These are phyloP conservation scores for Apiospora hydei DNA, from an alignment of 2,329 filamentous ascomycete genomes.

Conservation along the genomic window DNA sequence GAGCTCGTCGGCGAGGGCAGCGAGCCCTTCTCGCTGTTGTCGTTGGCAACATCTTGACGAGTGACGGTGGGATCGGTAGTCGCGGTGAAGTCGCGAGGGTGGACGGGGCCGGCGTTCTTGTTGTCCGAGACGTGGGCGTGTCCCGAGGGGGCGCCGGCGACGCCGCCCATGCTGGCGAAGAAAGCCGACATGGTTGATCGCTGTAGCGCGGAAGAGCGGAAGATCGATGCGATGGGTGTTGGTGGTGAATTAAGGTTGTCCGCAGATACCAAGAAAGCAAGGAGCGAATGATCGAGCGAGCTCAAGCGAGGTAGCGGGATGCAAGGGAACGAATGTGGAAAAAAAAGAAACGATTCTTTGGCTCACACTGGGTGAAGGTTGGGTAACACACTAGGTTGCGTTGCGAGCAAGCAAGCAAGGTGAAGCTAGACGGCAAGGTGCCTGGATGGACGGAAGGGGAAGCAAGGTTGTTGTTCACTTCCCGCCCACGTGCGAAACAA, in stretches of 20 bases:
- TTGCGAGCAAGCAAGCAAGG: background rate
- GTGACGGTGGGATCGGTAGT: background rate
- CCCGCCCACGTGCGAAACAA: background rate
- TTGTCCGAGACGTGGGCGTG: background rate
- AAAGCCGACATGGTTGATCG: background rate
- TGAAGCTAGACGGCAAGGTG: background rate
- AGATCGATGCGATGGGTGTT: background rate
- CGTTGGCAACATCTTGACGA: background rate
- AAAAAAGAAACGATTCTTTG: background rate
- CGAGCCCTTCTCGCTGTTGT: background rate
- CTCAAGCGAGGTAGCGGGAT: background rate
- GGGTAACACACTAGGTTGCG: background rate
- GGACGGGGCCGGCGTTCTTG: background rate
- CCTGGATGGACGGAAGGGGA: background rate
- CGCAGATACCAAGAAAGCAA: background rate
- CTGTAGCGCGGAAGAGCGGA: background rate
- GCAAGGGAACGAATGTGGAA: background rate
- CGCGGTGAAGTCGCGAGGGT: background rate
- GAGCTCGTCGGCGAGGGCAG: constrained; percentile 8
- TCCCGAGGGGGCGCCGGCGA: background rate
- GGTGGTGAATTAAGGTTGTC: background rate
- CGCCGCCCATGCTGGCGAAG: background rate
- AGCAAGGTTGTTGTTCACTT: background rate
- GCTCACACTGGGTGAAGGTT: background rate
- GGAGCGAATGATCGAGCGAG: constrained; percentile 9